These are phyloP conservation scores for Phytophthora ramorum DNA, from an alignment of 352 stramenopile species.

Conservation along the genomic window DNA sequence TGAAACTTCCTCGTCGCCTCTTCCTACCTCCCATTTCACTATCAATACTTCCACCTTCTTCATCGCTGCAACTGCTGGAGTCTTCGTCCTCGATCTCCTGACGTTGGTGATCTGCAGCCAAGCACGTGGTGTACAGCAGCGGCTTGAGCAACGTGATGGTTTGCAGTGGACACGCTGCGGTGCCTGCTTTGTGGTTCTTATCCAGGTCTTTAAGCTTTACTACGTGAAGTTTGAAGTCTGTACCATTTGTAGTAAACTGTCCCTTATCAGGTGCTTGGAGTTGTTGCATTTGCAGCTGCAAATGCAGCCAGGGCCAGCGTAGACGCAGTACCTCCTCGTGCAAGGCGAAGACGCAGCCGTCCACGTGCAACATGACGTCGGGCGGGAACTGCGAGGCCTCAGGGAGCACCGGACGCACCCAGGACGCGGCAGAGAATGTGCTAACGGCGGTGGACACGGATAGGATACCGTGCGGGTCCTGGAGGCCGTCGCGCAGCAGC, in stretches of 20 bases:
- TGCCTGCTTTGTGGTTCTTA: neutral
- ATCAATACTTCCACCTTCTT: neutral
- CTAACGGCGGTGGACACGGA: too few species aligned
- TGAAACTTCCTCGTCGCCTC: conserved; percentile 6
- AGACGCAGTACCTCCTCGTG: conserved; percentile 39
- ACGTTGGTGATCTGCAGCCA: conserved; percentile 16
- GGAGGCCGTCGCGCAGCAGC: neutral
- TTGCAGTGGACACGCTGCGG: conserved; percentile 17
- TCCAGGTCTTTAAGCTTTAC: neutral
- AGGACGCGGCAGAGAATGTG: too few species aligned
- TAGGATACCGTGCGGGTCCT: neutral
- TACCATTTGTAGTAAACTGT: neutral
- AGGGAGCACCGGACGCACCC: conserved; percentile 8
- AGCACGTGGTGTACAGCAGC: conserved; percentile 22
- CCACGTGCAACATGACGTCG: conserved; percentile 59
- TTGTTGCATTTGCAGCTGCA: conserved; percentile 28
- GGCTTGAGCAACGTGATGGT: conserved; percentile 30
- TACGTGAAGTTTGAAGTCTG: conserved; percentile 16
- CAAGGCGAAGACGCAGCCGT: conserved; percentile 54
- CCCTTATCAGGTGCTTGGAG: conserved; percentile 20
- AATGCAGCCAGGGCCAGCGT: conserved; percentile 41
- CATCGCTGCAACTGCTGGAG: conserved; percentile 1
- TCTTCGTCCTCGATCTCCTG: neutral
- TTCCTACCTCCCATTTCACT: conserved; percentile 10
- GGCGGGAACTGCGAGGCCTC: conserved; percentile 17